Conservation (phyloP, 305 asterid genomes). For the Fraxinus paxiana region DNA sequence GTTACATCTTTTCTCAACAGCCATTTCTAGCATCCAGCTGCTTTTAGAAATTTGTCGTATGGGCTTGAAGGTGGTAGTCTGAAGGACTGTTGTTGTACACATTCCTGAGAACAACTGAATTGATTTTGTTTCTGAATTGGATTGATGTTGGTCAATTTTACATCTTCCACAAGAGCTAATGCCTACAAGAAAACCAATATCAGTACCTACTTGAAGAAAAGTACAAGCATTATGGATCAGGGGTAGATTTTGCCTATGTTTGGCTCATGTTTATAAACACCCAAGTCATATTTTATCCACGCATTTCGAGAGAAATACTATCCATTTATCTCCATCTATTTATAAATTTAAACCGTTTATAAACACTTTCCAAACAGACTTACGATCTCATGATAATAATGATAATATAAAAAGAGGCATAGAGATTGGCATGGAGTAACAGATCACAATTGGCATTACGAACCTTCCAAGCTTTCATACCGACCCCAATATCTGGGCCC, state of each 20-base stretch:
- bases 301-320: background rate
- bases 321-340: background rate
- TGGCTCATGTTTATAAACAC: background rate
- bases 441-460: background rate
- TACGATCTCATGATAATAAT: background rate
- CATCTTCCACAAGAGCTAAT: constrained; percentile 25
- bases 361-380: background rate
- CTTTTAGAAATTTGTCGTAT: constrained; percentile 48
- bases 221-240: background rate
- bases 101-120: constrained; percentile 28
- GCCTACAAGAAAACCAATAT: constrained; percentile 19
- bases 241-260: background rate
- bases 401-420: background rate
- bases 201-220: background rate
- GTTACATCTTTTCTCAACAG: background rate
- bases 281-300: background rate
- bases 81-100: constrained; percentile 39
- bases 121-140: constrained; percentile 17
- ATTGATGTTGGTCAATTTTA: constrained; percentile 13
- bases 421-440: background rate
- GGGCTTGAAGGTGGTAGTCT: constrained; percentile 57
- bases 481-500: background rate
- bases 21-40: constrained; percentile 42
- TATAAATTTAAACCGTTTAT: background rate
- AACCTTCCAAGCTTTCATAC: background rate